Conservation (phyloP, 2,329 filamentous ascomycete species). For the Exophiala mesophila region DNA sequence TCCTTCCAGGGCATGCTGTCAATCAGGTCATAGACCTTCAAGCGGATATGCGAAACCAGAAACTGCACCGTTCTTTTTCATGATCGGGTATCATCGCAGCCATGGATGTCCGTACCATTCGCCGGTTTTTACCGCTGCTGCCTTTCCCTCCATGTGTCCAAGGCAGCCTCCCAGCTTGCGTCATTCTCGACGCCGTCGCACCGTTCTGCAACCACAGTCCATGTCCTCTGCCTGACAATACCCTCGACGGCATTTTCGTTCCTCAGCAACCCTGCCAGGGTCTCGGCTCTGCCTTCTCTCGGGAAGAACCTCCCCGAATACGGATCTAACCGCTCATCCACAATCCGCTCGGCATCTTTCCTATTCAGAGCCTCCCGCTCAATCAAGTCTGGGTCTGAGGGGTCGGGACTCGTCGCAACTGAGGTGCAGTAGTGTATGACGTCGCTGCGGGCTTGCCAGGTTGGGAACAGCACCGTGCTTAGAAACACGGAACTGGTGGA, state of each 20-base stretch:
- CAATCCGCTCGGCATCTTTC: slow-evolving; percentile 64
- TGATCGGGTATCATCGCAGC: too few relatives aligned
- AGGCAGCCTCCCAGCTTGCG: slow-evolving; percentile 27
- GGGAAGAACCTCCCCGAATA: slow-evolving; percentile 83
- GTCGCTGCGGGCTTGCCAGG: slow-evolving; percentile 78
- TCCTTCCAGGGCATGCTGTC: too few relatives aligned
- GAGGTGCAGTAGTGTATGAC: slow-evolving; percentile 84
- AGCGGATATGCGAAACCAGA: too few relatives aligned
- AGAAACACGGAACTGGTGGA: slow-evolving; percentile 60
- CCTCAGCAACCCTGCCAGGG: slow-evolving; percentile 65
- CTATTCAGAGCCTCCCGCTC: slow-evolving; percentile 65
- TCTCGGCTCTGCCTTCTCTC: slow-evolving; percentile 72
- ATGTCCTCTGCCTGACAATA: slow-evolving; percentile 77
- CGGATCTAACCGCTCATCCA: slow-evolving; percentile 86
- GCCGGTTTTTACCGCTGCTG: background rate
- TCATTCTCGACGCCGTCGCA: slow-evolving; percentile 59
- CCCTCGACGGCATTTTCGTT: slow-evolving; percentile 73
- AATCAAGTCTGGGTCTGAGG: slow-evolving; percentile 73
- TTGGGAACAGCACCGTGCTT: slow-evolving; percentile 73
- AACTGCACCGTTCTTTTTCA: too few relatives aligned
- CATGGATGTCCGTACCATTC: too few relatives aligned
- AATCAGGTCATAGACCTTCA: too few relatives aligned
- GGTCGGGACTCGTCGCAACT: slow-evolving; percentile 82
- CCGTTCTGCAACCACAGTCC: slow-evolving; percentile 70
- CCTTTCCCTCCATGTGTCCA: slow-evolving; percentile 15